These are phyloP conservation scores for Terfezia boudieri DNA, from an alignment of 495 filamentous ascomycete genomes.

Conservation along the genomic window DNA sequence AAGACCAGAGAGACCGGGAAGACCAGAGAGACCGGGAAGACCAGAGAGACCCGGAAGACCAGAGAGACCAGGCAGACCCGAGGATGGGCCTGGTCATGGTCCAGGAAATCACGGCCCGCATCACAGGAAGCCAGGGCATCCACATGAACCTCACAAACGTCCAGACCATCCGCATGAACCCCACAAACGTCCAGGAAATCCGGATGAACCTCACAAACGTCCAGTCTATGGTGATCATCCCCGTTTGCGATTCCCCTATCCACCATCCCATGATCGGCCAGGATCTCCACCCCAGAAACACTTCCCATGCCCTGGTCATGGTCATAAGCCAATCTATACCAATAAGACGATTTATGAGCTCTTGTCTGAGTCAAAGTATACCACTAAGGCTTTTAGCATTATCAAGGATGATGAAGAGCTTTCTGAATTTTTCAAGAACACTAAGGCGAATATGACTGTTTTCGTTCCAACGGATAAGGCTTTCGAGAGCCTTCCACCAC, in stretches of 20 bases:
- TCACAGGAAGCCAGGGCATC: too few relatives aligned
- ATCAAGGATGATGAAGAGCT: conserved; percentile 51
- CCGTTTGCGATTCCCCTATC: background rate
- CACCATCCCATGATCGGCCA: background rate
- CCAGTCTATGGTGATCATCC: background rate
- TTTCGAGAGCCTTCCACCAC: conserved; percentile 33
- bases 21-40: background rate
- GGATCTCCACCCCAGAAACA: background rate
- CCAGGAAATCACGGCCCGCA: too few relatives aligned
- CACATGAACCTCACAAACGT: too few relatives aligned
- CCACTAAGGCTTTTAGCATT: conserved; percentile 48
- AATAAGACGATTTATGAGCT: conserved; percentile 59
- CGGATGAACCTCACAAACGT: too few relatives aligned
- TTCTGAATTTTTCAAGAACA: conserved; percentile 47
- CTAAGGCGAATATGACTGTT: conserved; percentile 44
- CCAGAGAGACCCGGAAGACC: background rate
- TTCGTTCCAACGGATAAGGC: conserved; percentile 61
- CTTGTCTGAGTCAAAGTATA: conserved; percentile 50
- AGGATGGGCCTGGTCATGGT: background rate
- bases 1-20: background rate
- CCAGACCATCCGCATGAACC: too few relatives aligned
- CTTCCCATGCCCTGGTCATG: background rate
- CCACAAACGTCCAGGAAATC: too few relatives aligned
- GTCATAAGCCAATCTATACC: conserved; percentile 17
- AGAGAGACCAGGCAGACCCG: background rate